Base-by-base conservation (phyloP, 805 yeast species). In the Wickerhamomyces silvicola region DNA sequence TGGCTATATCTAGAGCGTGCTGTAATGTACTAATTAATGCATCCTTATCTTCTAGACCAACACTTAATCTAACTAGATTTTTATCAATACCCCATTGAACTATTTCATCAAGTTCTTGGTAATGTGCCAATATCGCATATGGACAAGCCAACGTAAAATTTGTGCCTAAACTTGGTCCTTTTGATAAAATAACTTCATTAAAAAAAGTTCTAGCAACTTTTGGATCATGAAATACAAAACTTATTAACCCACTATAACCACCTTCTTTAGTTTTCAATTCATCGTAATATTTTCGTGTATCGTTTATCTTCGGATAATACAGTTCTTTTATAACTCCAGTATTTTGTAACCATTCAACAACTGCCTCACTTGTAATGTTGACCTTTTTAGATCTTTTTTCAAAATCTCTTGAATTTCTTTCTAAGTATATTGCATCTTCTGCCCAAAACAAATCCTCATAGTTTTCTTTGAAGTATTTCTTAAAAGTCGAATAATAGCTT, bases 101-200 rank as follows among this genome's bases (percentile, higher is more conserved):
- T 15, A 83, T 79, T 48, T 78, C 86, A 38, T 84, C 90, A 35
- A 86, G 60, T 56, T 87, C 95, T 33, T 66, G 69, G 56, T 76
- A 85, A 55, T 87, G 95, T 3, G 95, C 95, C 37, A 88, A 64
- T 28, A 88, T 72, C 6, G 95, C 71, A 57, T 88, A 88, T 7
- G 97, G 96, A 53, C 94, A 87, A 5, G 87, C 87, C 45, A 87
- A 64, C 0, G 94, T 81, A 61, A 85, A 84, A 58, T 83, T 87
- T 1, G 95, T 85, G 10, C 96, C 96, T 43, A 87, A 67, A 11
- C 92, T 80, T 4, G 96, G 96, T 2, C 96, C 95, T 59, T 88
- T 88, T 38, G 85, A 81, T 39, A 82, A 58, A 30, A 68, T 62
- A 22, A 77, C 70, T 6, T 73, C 66, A 56, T 88, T 77, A 61